Percentiles rank a stretch among this genome's conserved stretches.
Evolutionary conservation across 306 rosid species (phyloP).

Genomic region (Rubus parviflorus): DNA sequence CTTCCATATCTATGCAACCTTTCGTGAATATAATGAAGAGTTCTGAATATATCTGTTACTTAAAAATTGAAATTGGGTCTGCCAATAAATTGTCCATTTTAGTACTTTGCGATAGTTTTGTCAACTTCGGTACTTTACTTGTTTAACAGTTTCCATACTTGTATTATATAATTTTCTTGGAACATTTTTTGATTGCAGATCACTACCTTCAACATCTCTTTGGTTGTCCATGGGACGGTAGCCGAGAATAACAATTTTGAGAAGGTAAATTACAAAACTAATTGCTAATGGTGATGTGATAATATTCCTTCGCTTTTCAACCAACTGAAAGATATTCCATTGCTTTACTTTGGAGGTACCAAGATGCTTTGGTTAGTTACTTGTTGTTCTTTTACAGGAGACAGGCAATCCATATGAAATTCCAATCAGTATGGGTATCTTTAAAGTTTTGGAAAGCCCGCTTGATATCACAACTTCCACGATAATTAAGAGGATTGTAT

Average conservation of each 20-base stretch:
- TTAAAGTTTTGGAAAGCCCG: slow-evolving; percentile 74
- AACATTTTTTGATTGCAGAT: slow-evolving; percentile 52
- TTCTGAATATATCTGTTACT: background rate
- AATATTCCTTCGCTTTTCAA: background rate
- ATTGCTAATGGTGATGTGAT: slow-evolving; percentile 17
- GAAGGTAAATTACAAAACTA: slow-evolving; percentile 54
- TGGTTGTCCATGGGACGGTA: slow-evolving; percentile 85
- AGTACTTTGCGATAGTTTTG: background rate
- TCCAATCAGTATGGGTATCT: slow-evolving; percentile 87
- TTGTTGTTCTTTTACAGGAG: slow-evolving; percentile 49
- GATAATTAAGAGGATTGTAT: slow-evolving; percentile 80
- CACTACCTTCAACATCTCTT: slow-evolving; percentile 84
- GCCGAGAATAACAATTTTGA: slow-evolving; percentile 83
- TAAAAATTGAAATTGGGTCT: background rate
- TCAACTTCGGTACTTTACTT: background rate
- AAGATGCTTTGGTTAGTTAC: slow-evolving; percentile 22
- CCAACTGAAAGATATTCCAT: slow-evolving; percentile 6
- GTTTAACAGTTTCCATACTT: background rate
- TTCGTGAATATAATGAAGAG: background rate
- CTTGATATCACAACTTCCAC: slow-evolving; percentile 83
- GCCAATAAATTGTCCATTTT: background rate
- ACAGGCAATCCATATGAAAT: slow-evolving; percentile 74
- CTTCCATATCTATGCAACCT: background rate
- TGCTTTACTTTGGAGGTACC: slow-evolving; percentile 2
- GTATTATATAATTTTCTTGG: slow-evolving; percentile 8